These are phyloP conservation scores for Hypoxylon sp. DNA, from an alignment of 2,329 filamentous ascomycete genomes.

Conservation along the genomic window DNA sequence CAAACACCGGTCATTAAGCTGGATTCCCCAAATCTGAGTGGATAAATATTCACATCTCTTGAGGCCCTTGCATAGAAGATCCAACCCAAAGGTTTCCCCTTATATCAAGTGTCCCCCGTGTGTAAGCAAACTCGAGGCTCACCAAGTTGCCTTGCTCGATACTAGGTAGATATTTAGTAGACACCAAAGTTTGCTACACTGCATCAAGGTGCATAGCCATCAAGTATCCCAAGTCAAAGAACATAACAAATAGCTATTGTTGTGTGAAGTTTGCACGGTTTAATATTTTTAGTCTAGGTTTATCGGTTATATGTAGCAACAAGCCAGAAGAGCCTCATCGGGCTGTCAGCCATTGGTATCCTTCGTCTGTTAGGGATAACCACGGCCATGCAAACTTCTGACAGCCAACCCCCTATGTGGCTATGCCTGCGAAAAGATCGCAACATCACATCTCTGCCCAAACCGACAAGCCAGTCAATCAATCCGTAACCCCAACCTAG, in stretches of 20 bases:
- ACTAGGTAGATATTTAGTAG: too few relatives aligned
- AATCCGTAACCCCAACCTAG: constrained; percentile 35
- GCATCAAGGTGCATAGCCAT: background rate
- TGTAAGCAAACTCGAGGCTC: background rate
- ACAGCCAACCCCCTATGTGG: constrained; percentile 32
- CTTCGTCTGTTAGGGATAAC: constrained; percentile 14
- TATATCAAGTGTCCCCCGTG: background rate
- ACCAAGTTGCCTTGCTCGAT: background rate
- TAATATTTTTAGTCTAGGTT: constrained; percentile 49
- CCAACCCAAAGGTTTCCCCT: background rate
- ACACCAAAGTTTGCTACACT: background rate
- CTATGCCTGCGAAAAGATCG: constrained; percentile 20
- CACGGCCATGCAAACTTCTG: constrained; percentile 39
- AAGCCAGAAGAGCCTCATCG: constrained; percentile 30
- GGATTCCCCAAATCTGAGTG: background rate
- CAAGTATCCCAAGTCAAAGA: constrained; percentile 3
- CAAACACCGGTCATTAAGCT: background rate
- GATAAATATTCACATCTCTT: background rate
- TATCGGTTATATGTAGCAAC: constrained; percentile 40
- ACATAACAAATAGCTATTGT: background rate
- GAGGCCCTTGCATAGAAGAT: background rate
- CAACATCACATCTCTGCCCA: constrained; percentile 26
- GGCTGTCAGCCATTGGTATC: constrained; percentile 21
- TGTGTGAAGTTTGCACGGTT: constrained; percentile 43
- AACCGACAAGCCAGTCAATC: constrained; percentile 25